These are phyloP conservation scores for Myxozyma melibiosi DNA, from an alignment of 805 yeast species.

Conservation along the genomic window DNA sequence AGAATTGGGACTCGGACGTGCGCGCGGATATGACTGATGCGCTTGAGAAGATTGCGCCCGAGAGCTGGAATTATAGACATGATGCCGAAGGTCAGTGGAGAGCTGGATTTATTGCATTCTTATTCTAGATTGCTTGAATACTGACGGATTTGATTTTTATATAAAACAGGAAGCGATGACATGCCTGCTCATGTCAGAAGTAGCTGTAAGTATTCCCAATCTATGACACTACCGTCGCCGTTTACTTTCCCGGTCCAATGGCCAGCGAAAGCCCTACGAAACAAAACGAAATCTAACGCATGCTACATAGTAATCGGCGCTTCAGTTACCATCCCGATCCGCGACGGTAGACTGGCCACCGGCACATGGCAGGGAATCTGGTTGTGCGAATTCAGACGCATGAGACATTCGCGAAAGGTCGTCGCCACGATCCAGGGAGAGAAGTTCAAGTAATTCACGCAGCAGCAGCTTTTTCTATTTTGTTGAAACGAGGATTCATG, in stretches of 20 bases:
- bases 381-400: constrained; percentile 69
- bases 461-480: background rate
- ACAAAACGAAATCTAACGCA: too few relatives aligned
- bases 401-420: constrained; percentile 63
- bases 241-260: background rate
- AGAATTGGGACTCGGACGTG: constrained; percentile 80
- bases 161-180: constrained; percentile 56
- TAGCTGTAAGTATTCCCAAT: constrained; percentile 39
- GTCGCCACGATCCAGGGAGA: constrained; percentile 76
- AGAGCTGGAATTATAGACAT: constrained; percentile 58
- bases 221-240: background rate
- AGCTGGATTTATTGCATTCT: background rate
- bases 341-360: constrained; percentile 64
- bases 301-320: constrained; percentile 55
- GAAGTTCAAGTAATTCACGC: constrained; percentile 13
- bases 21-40: constrained; percentile 67
- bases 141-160: background rate
- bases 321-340: constrained; percentile 65
- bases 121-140: background rate
- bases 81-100: constrained; percentile 64
- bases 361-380: constrained; percentile 91
- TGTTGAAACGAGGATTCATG: too few relatives aligned
- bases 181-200: constrained; percentile 82
- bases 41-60: constrained; percentile 69
- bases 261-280: too few relatives aligned